A percentile compares a stretch with the other conserved stretches of the same genome.
Evolutionary conservation across 2,329 filamentous ascomycete genomes (phyloP).

Genomic region (Botrytis elliptica): DNA sequence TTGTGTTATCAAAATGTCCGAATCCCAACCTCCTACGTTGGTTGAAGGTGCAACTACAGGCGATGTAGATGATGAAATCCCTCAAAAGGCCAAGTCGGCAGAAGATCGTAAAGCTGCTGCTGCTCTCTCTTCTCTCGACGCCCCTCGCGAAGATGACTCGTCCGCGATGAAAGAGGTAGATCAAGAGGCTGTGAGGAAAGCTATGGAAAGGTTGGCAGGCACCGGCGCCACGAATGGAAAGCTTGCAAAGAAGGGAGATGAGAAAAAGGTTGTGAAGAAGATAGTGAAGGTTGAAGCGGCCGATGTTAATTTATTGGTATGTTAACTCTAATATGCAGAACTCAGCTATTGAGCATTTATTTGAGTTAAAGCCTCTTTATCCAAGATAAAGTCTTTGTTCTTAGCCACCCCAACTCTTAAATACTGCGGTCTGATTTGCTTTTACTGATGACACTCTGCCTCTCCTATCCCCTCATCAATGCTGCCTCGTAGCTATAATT

Average conservation of each 20-base stretch:
- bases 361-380: constrained; percentile 8
- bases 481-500: background rate
- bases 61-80: constrained; percentile 57
- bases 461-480: background rate
- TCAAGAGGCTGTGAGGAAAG: constrained; percentile 70
- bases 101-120: constrained; percentile 77
- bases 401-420: background rate
- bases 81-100: constrained; percentile 57
- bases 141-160: constrained; percentile 48
- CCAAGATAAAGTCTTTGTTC: constrained; percentile 3
- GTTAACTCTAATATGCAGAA: constrained; percentile 35
- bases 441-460: background rate
- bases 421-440: background rate
- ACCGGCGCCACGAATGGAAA: constrained; percentile 36
- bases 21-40: constrained; percentile 57
- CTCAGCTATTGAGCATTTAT: background rate
- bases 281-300: constrained; percentile 69
- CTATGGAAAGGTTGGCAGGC: constrained; percentile 62
- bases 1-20: constrained; percentile 51
- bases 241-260: constrained; percentile 45
- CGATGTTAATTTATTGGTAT: constrained; percentile 68
- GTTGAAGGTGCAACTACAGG: constrained; percentile 60
- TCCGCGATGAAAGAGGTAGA: constrained; percentile 50
- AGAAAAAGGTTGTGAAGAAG: constrained; percentile 55
- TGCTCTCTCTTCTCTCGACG: constrained; percentile 68